Base-by-base conservation (phyloP, 1,284 basidiomycete genomes). In the Sanghuangporus baumii region DNA sequence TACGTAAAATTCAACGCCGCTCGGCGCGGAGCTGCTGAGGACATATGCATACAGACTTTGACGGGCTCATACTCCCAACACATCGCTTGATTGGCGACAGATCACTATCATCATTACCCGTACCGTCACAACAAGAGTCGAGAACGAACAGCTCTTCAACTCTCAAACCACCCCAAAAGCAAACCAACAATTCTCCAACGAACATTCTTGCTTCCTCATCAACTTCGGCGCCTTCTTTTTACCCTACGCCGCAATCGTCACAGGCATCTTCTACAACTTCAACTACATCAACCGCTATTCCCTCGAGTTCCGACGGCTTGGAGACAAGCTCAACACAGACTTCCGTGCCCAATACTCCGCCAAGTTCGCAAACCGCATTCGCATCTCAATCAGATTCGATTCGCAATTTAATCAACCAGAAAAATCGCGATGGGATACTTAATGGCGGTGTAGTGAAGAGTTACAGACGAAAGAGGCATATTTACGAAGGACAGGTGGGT, bases 171-270 rank as follows among this genome's bases (percentile, higher is more conserved):
- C 59, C 48, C 14, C 37, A 46, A 16, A 55, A 26, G 46, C 40
- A 18, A 14, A 5, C 41, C 57, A 55, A 59, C 23, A 55, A 54
- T 20, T n/a, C 46, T 2, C 63, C 63, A 14, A 61, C 63, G 12
- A 65, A 65, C 48, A 20, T 61, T 12, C 41, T 52, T 6, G 63
- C 63, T 26, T 65, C 63, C 7, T 54, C 63, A 8, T 64, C 63
- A 2, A 46, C 52, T 5, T 61, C 59, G n/a, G 43, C 56, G 20
- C 38, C 60, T 38, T 55, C 58, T 14, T 58, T 41, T 37, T 57
- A 51, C 46, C 62, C 51, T n/a, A 41, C 58, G 2, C 37, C 58
- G n/a, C 51, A 26, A 37, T 23, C 41, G 12, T 51, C 62, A 26
- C 14, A 31, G 16, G 36, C 23, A 14, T 38, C 43, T 58, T 38